Conservation (phyloP, 257 asterid genomes). For the Solanum chmielewskii region DNA sequence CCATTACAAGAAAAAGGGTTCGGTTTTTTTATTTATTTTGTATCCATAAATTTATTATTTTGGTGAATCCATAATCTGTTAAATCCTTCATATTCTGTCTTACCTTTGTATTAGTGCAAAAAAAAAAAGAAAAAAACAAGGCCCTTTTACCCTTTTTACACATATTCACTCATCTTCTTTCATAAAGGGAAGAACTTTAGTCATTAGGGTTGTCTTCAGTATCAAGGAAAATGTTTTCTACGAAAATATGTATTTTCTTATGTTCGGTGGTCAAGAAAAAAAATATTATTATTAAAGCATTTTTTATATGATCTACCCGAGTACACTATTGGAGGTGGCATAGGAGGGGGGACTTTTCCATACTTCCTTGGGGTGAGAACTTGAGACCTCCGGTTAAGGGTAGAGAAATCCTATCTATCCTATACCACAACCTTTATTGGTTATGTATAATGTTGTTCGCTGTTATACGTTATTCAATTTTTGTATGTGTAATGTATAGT, state of each 20-base stretch:
- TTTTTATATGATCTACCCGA: not conserved
- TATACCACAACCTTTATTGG: not conserved
- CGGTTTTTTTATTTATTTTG: not conserved
- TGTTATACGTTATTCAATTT: not conserved
- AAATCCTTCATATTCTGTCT: not conserved
- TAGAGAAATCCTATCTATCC: not conserved
- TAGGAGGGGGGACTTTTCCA: not conserved
- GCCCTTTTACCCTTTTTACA: not conserved
- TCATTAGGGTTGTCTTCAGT: not conserved
- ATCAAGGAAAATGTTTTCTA: not conserved
- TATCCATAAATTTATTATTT: not conserved
- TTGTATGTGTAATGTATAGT: not conserved
- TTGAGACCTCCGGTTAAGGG: not conserved
- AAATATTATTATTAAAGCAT: not conserved
- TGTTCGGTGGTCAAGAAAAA: not conserved
- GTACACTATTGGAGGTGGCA: not conserved
- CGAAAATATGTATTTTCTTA: not conserved
- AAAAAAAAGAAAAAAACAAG: no score
- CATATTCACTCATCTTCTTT: not conserved
- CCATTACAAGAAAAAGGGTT: slow-evolving; percentile 46
- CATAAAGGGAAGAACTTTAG: not conserved
- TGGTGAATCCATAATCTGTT: not conserved
- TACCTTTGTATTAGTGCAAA: not conserved
- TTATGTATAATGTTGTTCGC: not conserved
- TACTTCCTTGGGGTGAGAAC: not conserved